These are phyloP conservation scores for Aureoboletus auriporus DNA, from an alignment of 768 basidiomycete genomes.

Conservation along the genomic window DNA sequence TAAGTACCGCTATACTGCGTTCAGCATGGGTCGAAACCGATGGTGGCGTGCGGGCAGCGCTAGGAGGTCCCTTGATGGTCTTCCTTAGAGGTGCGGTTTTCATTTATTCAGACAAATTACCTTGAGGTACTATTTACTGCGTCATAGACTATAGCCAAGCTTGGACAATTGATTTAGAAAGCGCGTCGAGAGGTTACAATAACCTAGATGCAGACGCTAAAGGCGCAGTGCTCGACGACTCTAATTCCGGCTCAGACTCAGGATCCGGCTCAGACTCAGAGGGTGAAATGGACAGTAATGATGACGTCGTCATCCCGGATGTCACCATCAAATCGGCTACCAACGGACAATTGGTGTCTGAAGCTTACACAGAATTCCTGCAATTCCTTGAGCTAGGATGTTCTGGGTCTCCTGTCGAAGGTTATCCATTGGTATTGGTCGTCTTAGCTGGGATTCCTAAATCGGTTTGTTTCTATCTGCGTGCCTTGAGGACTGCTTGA, in stretches of 20 bases:
- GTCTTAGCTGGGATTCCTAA: slow-evolving; percentile 78
- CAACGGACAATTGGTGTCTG: slow-evolving; percentile 21
- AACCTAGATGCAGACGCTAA: slow-evolving; percentile 27
- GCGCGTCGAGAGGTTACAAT: slow-evolving; percentile 8
- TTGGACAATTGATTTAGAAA: slow-evolving; percentile 44
- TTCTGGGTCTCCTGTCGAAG: slow-evolving; percentile 69
- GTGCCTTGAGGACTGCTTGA: slow-evolving; percentile 1
- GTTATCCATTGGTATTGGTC: slow-evolving; percentile 80
- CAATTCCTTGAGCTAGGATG: slow-evolving; percentile 78
- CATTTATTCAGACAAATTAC: neutral
- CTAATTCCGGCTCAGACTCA: slow-evolving; percentile 29
- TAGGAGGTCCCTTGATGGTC: slow-evolving; percentile 68
- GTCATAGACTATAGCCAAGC: slow-evolving; percentile 57
- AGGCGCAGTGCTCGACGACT: slow-evolving; percentile 28
- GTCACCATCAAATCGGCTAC: neutral
- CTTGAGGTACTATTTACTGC: neutral
- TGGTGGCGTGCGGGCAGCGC: slow-evolving; percentile 53
- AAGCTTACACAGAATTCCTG: slow-evolving; percentile 69
- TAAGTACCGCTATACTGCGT: slow-evolving; percentile 60
- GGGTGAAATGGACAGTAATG: slow-evolving; percentile 19
- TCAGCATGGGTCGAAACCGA: slow-evolving; percentile 74
- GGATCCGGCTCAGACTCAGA: slow-evolving; percentile 17
- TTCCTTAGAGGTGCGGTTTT: slow-evolving; percentile 60
- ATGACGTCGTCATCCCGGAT: slow-evolving; percentile 35
- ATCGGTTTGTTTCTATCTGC: slow-evolving; percentile 39